Conservation (phyloP, 108 stramenopile species). For the Skeletonema menzelii region DNA sequence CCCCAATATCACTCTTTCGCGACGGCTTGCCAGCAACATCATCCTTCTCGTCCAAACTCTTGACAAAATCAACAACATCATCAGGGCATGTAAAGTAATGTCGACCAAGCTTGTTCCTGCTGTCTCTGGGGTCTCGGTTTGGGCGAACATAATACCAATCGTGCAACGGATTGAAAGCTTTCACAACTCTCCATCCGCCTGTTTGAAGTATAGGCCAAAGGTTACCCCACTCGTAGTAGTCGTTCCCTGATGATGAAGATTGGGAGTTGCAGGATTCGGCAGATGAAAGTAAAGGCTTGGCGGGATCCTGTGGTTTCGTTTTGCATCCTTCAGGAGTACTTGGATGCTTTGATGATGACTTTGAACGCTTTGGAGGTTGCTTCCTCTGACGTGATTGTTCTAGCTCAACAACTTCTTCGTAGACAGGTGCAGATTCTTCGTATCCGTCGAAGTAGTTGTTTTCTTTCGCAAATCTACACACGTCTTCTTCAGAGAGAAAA, state of each 20-base stretch:
- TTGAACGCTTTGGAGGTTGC: neutral
- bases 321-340: slow-evolving; percentile 23
- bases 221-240: slow-evolving; percentile 28
- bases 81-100: slow-evolving; percentile 21
- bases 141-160: slow-evolving; percentile 44
- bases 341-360: neutral
- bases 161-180: slow-evolving; percentile 33
- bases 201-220: slow-evolving; percentile 31
- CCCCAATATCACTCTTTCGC: slow-evolving; percentile 23
- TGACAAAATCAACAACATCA: slow-evolving; percentile 30
- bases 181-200: slow-evolving; percentile 26
- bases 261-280: slow-evolving; percentile 11
- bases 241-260: neutral
- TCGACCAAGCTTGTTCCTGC: slow-evolving; percentile 8
- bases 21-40: neutral
- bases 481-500: slow-evolving; percentile 34
- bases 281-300: slow-evolving; percentile 25
- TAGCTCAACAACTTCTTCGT: neutral
- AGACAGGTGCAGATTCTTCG: neutral
- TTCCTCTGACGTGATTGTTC: neutral
- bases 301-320: slow-evolving; percentile 41
- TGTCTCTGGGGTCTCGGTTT: slow-evolving; percentile 23
- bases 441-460: neutral
- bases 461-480: slow-evolving; percentile 10
- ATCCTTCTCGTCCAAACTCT: slow-evolving; percentile 13